Percentiles rank a stretch among this genome's conserved stretches.
Conservation (phyloP, 306 rosid genomes). For the Styphnolobium japonicum region DNA sequence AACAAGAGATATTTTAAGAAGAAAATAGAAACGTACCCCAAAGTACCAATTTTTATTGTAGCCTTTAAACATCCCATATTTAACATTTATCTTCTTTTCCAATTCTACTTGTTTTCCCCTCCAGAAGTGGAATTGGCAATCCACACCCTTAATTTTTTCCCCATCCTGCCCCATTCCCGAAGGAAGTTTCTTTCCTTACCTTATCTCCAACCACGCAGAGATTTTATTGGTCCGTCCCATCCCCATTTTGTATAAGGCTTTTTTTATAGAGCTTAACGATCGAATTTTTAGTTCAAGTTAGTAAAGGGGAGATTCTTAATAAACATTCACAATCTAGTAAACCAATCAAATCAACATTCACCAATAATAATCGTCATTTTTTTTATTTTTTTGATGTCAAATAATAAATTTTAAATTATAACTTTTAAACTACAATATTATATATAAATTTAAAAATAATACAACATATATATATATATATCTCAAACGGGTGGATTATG, state of each 20-base stretch:
- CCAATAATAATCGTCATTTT: background rate
- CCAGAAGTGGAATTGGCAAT: background rate
- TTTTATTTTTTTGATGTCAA: no score
- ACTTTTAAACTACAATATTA: no score
- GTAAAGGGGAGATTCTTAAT: background rate
- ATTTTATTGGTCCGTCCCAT: background rate
- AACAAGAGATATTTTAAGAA: background rate
- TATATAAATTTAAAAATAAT: no score
- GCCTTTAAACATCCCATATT: background rate
- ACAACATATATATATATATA: background rate
- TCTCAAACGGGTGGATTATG: background rate
- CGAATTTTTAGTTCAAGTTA: background rate
- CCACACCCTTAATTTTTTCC: background rate
- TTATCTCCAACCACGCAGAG: constrained; percentile 22
- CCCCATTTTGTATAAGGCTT: background rate
- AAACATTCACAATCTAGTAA: background rate
- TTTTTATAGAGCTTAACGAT: background rate
- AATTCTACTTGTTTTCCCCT: background rate
- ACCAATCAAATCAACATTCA: constrained; percentile 14
- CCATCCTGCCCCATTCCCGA: background rate
- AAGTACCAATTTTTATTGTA: background rate
- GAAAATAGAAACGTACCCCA: background rate
- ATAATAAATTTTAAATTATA: no score
- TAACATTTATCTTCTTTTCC: background rate
- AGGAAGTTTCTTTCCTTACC: background rate